phyloP scores from a whole-genome alignment of 805 yeast genomes.

The Schwanniomyces yamadae region DNA sequence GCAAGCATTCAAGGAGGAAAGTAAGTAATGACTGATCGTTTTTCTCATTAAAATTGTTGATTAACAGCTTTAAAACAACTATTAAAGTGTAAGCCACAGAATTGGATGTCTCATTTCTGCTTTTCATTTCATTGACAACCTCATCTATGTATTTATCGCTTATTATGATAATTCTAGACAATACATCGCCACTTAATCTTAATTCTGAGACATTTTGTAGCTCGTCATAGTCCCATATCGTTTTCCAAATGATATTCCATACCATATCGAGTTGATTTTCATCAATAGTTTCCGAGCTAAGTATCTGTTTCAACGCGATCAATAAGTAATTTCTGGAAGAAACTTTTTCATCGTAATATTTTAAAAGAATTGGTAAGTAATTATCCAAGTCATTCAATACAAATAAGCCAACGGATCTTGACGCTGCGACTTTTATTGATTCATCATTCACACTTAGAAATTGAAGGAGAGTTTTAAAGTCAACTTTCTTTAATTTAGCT shows the following conservation, averaged over 20 bases:
- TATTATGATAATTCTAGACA: slow-evolving; percentile 24
- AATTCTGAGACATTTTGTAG: slow-evolving; percentile 16
- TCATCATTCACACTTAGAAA: slow-evolving; percentile 33
- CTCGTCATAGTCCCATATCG: slow-evolving; percentile 6
- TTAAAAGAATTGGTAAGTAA: slow-evolving; percentile 40
- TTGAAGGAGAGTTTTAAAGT: slow-evolving; percentile 35
- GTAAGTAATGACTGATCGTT: slow-evolving; percentile 12
- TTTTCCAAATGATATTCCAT: slow-evolving; percentile 24
- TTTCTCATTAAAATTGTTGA: slow-evolving; percentile 15
- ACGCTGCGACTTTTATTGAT: slow-evolving; percentile 43
- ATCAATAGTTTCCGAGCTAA: slow-evolving; percentile 13
- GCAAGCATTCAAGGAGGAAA: slow-evolving; percentile 16
- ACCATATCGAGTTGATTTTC: slow-evolving; percentile 17
- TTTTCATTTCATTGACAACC: slow-evolving; percentile 12
- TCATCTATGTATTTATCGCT: slow-evolving; percentile 15
- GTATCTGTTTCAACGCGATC: slow-evolving; percentile 20
- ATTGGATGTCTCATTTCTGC: slow-evolving; percentile 12
- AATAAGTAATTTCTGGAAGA: slow-evolving; percentile 12
- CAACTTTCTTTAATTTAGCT: slow-evolving; percentile 27
- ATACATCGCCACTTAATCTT: slow-evolving; percentile 35
- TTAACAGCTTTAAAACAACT: slow-evolving; percentile 33
- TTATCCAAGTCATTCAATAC: slow-evolving; percentile 37
- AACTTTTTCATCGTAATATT: slow-evolving; percentile 12
- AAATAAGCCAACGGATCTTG: slow-evolving; percentile 53
- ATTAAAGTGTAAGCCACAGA: slow-evolving; percentile 27